Base-by-base conservation (phyloP, 2,329 filamentous ascomycete genomes). In the Trichoderma brevicompactum region DNA sequence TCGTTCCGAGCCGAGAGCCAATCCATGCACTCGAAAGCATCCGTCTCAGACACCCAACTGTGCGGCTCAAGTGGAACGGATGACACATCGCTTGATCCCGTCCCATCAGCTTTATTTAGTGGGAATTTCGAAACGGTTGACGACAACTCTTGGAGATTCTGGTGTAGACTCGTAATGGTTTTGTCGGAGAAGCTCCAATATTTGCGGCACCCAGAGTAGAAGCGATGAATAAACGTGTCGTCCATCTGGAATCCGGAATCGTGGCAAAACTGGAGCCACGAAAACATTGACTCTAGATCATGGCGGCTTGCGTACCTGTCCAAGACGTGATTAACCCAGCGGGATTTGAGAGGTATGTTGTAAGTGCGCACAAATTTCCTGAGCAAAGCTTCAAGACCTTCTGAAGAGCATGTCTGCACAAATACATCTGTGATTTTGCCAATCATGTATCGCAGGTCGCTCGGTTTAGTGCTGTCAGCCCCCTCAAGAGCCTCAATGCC, bases 391-490 rank as follows among this genome's bases (percentile, higher is more conserved):
- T 78, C 75, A 10, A 75, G 67, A 34, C 76, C 70, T 8, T 70
- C 65, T 1, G 69, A 61, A 6, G 70, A 68, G 41, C 75, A 71
- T 2, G 44, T 48, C 53, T 74, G 69, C 13, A 69, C 70, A 43
- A 75, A 75, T 7, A 73, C 67, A 49, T 77, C 77, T 3, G 81
- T 81, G 2, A 79, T 64, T 62, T 68, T 71, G 1, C 68, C 66
- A 12, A 77, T 65, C 5, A 72, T 59, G 9, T 68, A 68, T 60
- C 74, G 74, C 40, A 75, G 74, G 13, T 72, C 69, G 15, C 49
- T 13, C 10, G 69, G 62, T 9, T 66, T 61, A 12, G 69, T 64
- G 40, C 70, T 68, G 44, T 60, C 69, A 7, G 44, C 40, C 5
- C 62, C 13, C 17, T 65, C 67, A 15, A 77, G 71, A 9, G 58